Conservation (phyloP, 495 filamentous ascomycete species). For the Cercophora sp. region DNA sequence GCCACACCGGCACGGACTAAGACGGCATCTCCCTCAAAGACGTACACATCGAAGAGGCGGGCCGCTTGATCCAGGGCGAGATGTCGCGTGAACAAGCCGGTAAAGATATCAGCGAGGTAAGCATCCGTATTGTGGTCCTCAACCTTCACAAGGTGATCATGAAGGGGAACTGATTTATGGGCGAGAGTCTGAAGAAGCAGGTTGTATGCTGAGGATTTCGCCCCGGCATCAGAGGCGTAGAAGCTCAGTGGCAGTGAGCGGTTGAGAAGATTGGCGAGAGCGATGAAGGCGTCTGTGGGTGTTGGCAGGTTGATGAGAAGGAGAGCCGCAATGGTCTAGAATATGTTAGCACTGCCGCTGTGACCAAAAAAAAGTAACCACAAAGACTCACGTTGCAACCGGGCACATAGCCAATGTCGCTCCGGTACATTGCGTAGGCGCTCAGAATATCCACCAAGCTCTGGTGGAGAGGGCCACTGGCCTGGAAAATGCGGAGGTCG, state of each 20-base stretch:
- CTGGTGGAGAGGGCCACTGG: constrained; percentile 68
- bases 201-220: constrained; percentile 66
- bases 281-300: constrained; percentile 68
- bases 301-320: constrained; percentile 77
- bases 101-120: constrained; percentile 51
- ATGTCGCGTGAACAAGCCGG: constrained; percentile 50
- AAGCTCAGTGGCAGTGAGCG: constrained; percentile 85
- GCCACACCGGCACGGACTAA: constrained; percentile 77
- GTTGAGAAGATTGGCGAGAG: constrained; percentile 85
- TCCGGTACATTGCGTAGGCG: constrained; percentile 90
- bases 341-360: constrained; percentile 19
- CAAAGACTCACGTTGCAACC: constrained; percentile 69
- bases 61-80: constrained; percentile 66
- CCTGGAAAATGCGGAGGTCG: constrained; percentile 80
- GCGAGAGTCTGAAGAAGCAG: constrained; percentile 66
- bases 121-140: constrained; percentile 43
- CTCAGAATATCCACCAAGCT: constrained; percentile 75
- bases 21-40: constrained; percentile 85
- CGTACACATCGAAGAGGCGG: constrained; percentile 88
- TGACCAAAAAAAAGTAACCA: neutral
- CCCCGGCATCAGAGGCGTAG: constrained; percentile 69
- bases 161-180: constrained; percentile 67
- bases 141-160: constrained; percentile 57
- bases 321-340: constrained; percentile 76
- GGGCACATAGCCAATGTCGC: constrained; percentile 84